Evolutionary conservation across 2,329 filamentous ascomycete genomes (phyloP).

Genomic region (Tolypocladium cylindrosporum): DNA sequence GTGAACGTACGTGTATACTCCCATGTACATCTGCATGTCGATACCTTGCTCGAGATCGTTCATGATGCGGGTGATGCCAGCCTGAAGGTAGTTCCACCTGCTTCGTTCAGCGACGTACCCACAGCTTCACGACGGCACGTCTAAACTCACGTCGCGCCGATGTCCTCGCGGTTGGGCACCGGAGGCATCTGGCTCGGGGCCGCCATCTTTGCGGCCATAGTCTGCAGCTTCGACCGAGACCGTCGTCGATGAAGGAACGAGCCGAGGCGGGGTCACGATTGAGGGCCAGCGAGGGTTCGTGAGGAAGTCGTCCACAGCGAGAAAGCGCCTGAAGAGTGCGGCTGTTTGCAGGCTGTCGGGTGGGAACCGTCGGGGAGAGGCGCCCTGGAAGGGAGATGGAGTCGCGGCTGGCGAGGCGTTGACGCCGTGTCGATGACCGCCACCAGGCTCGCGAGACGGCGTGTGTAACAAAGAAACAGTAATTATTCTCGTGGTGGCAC

Average conservation of each 20-base stretch:
- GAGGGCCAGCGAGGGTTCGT: not conserved
- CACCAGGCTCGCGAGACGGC: not conserved
- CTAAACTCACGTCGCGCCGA: slow-evolving; percentile 35
- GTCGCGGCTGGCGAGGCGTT: not conserved
- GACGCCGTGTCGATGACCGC: not conserved
- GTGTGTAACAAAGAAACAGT: not conserved
- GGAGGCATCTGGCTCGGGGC: slow-evolving; percentile 39
- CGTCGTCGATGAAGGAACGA: not conserved
- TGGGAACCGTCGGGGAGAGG: not conserved
- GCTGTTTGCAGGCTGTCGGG: not conserved
- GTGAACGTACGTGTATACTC: slow-evolving; percentile 70
- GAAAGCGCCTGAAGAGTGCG: not conserved
- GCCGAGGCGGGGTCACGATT: slow-evolving; percentile 3
- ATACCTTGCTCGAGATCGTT: slow-evolving; percentile 82
- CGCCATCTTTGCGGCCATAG: slow-evolving; percentile 25
- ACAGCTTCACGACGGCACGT: not conserved
- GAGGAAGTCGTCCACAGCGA: not conserved
- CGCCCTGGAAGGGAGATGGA: not conserved
- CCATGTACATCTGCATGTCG: slow-evolving; percentile 96
- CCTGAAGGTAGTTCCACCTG: slow-evolving; percentile 85
- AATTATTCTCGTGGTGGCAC: not conserved
- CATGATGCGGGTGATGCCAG: slow-evolving; percentile 89
- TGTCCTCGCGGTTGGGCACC: slow-evolving; percentile 52
- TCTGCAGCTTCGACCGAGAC: not conserved
- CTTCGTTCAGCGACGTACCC: slow-evolving; percentile 11